These are phyloP conservation scores for Kandelia obovata DNA, from an alignment of 345 rosid genomes.

Conservation along the genomic window DNA sequence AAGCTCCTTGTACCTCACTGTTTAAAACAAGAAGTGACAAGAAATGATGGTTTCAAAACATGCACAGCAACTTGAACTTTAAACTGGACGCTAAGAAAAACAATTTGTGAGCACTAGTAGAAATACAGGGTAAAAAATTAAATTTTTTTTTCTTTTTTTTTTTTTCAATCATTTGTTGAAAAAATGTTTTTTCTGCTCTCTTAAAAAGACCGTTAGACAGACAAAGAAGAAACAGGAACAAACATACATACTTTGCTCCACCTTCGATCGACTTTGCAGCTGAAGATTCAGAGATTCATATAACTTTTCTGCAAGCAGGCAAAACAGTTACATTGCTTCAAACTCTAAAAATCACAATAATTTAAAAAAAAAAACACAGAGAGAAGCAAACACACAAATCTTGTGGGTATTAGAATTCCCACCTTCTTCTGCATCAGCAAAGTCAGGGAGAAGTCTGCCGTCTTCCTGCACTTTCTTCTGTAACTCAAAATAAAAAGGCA, in stretches of 20 bases:
- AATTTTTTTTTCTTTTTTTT: too few relatives aligned
- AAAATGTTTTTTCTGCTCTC: background rate
- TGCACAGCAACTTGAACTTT: background rate
- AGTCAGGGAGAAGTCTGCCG: constrained; percentile 73
- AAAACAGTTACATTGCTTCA: constrained; percentile 11
- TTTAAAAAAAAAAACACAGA: background rate
- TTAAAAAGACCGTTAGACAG: background rate
- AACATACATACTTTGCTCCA: constrained; percentile 56
- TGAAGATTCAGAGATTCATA: constrained; percentile 74
- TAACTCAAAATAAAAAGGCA: constrained; percentile 23
- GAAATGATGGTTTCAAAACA: background rate
- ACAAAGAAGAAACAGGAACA: constrained; percentile 5
- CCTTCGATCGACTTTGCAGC: constrained; percentile 67
- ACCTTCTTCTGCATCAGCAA: constrained; percentile 87
- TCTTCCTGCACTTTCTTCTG: constrained; percentile 86
- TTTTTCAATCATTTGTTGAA: too few relatives aligned
- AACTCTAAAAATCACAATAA: background rate
- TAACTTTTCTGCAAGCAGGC: constrained; percentile 56
- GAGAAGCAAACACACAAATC: background rate
- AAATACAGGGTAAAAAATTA: too few relatives aligned
- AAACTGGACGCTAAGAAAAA: too few relatives aligned
- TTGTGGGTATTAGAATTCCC: constrained; percentile 14
- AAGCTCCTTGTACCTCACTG: background rate
- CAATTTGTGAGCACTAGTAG: too few relatives aligned
- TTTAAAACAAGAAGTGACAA: background rate